These are phyloP conservation scores for Backusella mclennaniae DNA, from an alignment of 192 early-diverging fungal genomes.

Conservation along the genomic window DNA sequence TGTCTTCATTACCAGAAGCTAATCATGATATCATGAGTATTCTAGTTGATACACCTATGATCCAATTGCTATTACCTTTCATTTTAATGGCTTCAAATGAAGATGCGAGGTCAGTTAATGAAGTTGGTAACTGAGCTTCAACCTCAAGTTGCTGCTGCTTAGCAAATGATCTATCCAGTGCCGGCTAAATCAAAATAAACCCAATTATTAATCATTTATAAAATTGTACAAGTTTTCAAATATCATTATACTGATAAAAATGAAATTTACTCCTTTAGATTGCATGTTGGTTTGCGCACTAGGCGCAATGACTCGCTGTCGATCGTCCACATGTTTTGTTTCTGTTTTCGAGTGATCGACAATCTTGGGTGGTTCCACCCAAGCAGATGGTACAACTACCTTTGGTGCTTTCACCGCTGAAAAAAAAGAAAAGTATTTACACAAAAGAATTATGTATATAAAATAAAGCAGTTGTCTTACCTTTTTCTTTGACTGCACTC, in stretches of 20 bases:
- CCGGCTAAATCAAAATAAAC: background rate
- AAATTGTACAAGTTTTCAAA: too few species aligned
- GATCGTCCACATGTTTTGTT: slow-evolving; percentile 10
- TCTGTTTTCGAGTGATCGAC: slow-evolving; percentile 23
- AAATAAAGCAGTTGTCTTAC: background rate
- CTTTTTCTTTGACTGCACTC: slow-evolving; percentile 25
- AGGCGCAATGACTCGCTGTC: slow-evolving; percentile 12
- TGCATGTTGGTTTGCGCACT: background rate
- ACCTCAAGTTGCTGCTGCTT: background rate
- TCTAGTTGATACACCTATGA: background rate
- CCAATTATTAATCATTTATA: too few species aligned
- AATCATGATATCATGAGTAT: background rate
- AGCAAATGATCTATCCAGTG: background rate
- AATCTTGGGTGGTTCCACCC: slow-evolving; percentile 37
- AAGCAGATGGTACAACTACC: slow-evolving; percentile 19
- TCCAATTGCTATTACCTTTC: slow-evolving; percentile 30
- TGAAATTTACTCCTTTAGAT: background rate
- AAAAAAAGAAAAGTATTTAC: background rate
- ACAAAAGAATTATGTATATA: too few species aligned
- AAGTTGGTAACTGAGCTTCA: slow-evolving; percentile 50
- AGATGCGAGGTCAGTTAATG: slow-evolving; percentile 52
- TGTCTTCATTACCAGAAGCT: slow-evolving; percentile 45
- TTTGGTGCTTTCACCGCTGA: background rate
- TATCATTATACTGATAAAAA: too few species aligned
- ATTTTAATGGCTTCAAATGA: slow-evolving; percentile 55